These are phyloP conservation scores for Wickerhamiella cacticola DNA, from an alignment of 805 yeast genomes.

Conservation along the genomic window DNA sequence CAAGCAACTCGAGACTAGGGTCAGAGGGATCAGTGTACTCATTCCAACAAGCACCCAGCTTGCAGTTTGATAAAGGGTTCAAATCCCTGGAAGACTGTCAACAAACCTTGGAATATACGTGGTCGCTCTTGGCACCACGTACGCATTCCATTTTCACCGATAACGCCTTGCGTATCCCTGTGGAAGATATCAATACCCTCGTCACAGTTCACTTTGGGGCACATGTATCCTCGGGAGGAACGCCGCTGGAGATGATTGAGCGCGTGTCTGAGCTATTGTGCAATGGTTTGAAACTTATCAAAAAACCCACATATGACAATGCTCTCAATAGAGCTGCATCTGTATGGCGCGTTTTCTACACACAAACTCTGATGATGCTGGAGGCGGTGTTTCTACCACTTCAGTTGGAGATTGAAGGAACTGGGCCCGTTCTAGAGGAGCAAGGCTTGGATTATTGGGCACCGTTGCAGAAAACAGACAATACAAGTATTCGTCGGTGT, in stretches of 20 bases:
- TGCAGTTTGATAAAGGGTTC: conserved; percentile 15
- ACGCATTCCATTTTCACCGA: conserved; percentile 39
- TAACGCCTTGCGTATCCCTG: conserved; percentile 39
- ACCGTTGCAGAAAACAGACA: conserved; percentile 19
- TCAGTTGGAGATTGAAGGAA: conserved; percentile 39
- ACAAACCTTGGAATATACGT: conserved; percentile 36
- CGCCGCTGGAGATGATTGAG: conserved; percentile 31
- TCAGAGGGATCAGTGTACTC: conserved; percentile 34
- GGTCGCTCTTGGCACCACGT: conserved; percentile 36
- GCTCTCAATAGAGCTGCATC: conserved; percentile 26
- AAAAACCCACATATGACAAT: conserved; percentile 19
- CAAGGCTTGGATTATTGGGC: conserved; percentile 32
- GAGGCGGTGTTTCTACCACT: conserved; percentile 53
- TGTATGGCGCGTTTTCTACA: conserved; percentile 48
- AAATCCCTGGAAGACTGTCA: conserved; percentile 29
- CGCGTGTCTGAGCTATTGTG: conserved; percentile 38
- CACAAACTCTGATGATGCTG: conserved; percentile 44
- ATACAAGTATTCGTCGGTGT: conserved; percentile 23
- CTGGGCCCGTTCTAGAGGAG: conserved; percentile 31
- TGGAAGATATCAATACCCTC: conserved; percentile 45
- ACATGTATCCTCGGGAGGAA: conserved; percentile 30
- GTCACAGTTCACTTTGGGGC: conserved; percentile 34
- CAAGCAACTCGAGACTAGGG: conserved; percentile 33
- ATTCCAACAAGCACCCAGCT: conserved; percentile 25
- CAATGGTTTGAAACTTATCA: conserved; percentile 30